phyloP scores from a whole-genome alignment of 768 basidiomycete genomes.

The Chiua virens region DNA sequence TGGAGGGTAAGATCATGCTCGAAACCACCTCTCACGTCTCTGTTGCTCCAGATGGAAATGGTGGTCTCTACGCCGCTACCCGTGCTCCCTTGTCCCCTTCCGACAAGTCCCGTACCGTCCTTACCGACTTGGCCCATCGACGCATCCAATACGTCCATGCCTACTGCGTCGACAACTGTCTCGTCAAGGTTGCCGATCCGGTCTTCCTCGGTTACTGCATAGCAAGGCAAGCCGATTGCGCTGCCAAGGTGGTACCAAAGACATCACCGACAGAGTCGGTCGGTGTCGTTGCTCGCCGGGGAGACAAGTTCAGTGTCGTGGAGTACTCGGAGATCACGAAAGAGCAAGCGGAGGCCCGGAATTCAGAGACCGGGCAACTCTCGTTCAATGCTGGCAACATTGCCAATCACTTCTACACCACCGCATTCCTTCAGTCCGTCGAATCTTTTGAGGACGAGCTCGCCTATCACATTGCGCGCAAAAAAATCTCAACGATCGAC shows the following conservation, averaged over 20 bases:
- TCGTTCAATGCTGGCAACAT: slow-evolving; percentile 95
- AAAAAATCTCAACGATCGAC: slow-evolving; percentile 91
- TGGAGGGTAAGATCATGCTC: slow-evolving; percentile 92
- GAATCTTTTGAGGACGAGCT: slow-evolving; percentile 84
- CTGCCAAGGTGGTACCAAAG: slow-evolving; percentile 96
- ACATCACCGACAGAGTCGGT: slow-evolving; percentile 84
- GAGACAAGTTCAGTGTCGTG: slow-evolving; percentile 86
- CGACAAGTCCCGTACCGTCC: slow-evolving; percentile 66
- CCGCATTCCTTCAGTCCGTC: slow-evolving; percentile 73
- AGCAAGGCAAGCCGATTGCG: slow-evolving; percentile 82
- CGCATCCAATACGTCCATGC: slow-evolving; percentile 87
- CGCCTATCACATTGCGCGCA: slow-evolving; percentile 96
- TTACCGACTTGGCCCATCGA: slow-evolving; percentile 76
- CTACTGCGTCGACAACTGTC: slow-evolving; percentile 98
- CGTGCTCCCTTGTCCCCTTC: slow-evolving; percentile 67
- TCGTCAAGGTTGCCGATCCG: slow-evolving; percentile 95
- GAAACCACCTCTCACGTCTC: slow-evolving; percentile 76
- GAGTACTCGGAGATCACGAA: slow-evolving; percentile 96
- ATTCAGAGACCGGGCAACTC: slow-evolving; percentile 69
- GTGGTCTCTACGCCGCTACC: slow-evolving; percentile 93
- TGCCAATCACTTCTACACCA: slow-evolving; percentile 97
- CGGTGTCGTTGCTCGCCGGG: slow-evolving; percentile 87
- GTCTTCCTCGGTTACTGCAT: slow-evolving; percentile 96
- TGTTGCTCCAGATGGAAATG: slow-evolving; percentile 98
- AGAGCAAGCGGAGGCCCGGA: slow-evolving; percentile 80